Evolutionary conservation across 768 basidiomycete species (phyloP).

Genomic region (Lactifluus rugatus): DNA sequence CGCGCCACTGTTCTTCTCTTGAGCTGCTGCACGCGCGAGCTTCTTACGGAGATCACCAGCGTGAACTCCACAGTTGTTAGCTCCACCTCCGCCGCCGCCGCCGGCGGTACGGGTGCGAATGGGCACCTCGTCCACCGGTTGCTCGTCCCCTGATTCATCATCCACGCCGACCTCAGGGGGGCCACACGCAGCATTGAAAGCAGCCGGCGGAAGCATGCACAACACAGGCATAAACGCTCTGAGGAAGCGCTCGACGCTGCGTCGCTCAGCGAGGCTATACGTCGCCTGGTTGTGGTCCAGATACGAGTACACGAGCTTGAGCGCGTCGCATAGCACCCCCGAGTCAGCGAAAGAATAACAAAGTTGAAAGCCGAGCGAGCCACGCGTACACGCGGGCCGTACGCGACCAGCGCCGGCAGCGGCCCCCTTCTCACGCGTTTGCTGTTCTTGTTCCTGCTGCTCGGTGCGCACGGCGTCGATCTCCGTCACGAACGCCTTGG

Average conservation of each 20-base stretch:
- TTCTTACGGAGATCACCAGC: conserved; percentile 51
- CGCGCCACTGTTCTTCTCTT: conserved; percentile 33
- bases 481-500: conserved; percentile 72
- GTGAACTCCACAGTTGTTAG: conserved; percentile 23
- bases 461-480: conserved; percentile 60
- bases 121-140: background rate
- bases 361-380: conserved; percentile 58
- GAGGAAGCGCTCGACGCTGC: conserved; percentile 76
- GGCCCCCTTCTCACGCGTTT: background rate
- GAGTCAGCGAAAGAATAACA: conserved; percentile 71
- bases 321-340: conserved; percentile 73
- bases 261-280: conserved; percentile 69
- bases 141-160: conserved; percentile 25
- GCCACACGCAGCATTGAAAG: conserved; percentile 55
- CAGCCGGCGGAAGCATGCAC: conserved; percentile 57
- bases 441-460: conserved; percentile 22
- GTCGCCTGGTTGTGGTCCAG: conserved; percentile 76
- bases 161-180: conserved; percentile 42
- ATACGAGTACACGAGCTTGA: conserved; percentile 86
- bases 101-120: conserved; percentile 1
- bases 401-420: background rate
- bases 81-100: too few species aligned
- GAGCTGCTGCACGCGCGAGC: conserved; percentile 65
- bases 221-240: conserved; percentile 75
- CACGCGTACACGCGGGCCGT: conserved; percentile 30